phyloP scores from a whole-genome alignment of 2,329 filamentous ascomycete genomes.

The Diplodia seriata region DNA sequence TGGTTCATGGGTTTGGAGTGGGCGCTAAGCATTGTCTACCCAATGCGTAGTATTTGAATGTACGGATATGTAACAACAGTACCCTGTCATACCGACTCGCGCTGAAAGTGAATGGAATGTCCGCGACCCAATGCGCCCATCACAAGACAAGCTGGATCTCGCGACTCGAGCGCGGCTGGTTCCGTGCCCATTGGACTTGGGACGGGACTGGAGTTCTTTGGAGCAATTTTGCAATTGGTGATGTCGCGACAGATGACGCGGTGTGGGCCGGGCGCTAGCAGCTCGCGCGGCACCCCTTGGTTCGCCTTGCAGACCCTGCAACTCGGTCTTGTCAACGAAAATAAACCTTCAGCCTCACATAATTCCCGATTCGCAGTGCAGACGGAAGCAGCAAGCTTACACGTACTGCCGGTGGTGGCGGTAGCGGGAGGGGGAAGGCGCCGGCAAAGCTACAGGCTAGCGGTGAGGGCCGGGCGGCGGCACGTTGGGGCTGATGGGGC shows the following conservation, averaged over 20 bases:
- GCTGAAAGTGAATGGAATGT: conserved; percentile 1
- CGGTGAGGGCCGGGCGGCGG: conserved; percentile 30
- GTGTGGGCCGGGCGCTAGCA: conserved; percentile 15
- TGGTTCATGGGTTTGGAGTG: conserved; percentile 27
- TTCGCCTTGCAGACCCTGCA: conserved; percentile 16
- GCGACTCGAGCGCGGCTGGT: background rate
- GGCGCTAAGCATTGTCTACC: conserved; percentile 25
- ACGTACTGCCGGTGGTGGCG: conserved; percentile 1
- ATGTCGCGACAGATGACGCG: conserved; percentile 14
- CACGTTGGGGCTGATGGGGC: conserved; percentile 31
- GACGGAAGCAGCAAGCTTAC: background rate
- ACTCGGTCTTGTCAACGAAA: conserved; percentile 10
- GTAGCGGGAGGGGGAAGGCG: conserved; percentile 6
- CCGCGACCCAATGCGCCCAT: background rate
- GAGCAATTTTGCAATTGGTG: background rate
- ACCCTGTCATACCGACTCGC: background rate
- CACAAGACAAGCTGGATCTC: background rate
- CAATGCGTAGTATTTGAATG: conserved; percentile 30
- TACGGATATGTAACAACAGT: conserved; percentile 28
- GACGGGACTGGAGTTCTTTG: background rate
- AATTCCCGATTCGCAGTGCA: conserved; percentile 14
- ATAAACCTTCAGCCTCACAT: conserved; percentile 11
- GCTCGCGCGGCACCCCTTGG: conserved; percentile 1
- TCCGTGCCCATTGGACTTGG: background rate
- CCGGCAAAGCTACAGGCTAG: conserved; percentile 25